phyloP scores from a whole-genome alignment of 2,329 filamentous ascomycete species.

The Fusarium aywerte region DNA sequence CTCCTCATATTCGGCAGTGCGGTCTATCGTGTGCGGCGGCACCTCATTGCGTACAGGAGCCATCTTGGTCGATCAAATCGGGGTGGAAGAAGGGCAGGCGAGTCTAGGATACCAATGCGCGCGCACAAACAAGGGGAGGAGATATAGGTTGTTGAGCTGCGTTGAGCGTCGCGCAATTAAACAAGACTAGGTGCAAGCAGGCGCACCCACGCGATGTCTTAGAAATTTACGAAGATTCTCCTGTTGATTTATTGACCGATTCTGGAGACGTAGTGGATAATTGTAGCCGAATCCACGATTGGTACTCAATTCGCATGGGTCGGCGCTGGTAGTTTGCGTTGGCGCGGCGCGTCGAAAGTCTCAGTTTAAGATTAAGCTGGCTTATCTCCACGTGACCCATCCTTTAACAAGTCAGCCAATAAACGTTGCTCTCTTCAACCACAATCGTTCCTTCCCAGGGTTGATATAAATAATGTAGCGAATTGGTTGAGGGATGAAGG shows the following conservation, averaged over 20 bases:
- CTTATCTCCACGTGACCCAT: conserved; percentile 35
- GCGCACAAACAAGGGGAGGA: conserved; percentile 5
- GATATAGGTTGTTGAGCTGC: conserved; percentile 1
- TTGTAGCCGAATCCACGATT: conserved; percentile 27
- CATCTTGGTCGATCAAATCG: conserved; percentile 42
- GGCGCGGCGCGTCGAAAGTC: conserved; percentile 39
- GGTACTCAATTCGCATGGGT: conserved; percentile 35
- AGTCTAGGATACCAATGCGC: conserved; percentile 15
- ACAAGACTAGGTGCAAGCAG: conserved; percentile 2
- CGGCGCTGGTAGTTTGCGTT: conserved; percentile 23
- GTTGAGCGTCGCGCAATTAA: conserved; percentile 17
- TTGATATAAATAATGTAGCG: not conserved
- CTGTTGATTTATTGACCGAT: conserved; percentile 6
- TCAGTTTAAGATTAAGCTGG: conserved; percentile 4
- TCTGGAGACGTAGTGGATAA: conserved; percentile 22
- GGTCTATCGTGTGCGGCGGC: conserved; percentile 62
- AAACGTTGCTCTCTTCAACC: not conserved
- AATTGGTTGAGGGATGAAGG: no score
- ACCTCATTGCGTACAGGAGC: conserved; percentile 52
- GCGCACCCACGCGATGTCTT: conserved; percentile 11
- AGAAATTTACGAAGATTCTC: not conserved
- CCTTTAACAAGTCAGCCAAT: conserved; percentile 4
- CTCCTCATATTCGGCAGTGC: conserved; percentile 77
- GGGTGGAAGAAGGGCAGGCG: conserved; percentile 3
- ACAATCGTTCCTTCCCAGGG: conserved; percentile 29